A percentile compares a stretch with the other conserved stretches of the same genome.
Conservation (phyloP, 768 basidiomycete species). For the Pulveroboletus ravenelii region DNA sequence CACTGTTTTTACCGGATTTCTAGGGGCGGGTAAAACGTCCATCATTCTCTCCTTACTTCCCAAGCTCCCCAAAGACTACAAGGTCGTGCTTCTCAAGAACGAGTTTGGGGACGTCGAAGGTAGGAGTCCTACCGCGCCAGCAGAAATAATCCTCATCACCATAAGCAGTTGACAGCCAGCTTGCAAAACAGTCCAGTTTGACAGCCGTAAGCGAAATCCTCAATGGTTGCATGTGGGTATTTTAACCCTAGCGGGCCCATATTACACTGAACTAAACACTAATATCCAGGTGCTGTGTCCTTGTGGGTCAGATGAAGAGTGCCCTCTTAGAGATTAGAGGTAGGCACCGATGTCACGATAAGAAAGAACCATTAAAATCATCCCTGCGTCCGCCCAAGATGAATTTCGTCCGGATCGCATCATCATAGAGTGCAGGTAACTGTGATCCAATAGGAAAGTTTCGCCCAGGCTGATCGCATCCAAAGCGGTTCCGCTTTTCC, state of each 20-base stretch:
- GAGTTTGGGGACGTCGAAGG: conserved; percentile 95
- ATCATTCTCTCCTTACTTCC: conserved; percentile 81
- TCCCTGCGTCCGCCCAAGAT: conserved; percentile 41
- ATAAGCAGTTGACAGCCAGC: conserved; percentile 78
- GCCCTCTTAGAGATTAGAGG: conserved; percentile 86
- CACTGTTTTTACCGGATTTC: conserved; percentile 94
- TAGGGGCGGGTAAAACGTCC: conserved; percentile 77
- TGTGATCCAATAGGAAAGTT: background rate
- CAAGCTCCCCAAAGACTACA: conserved; percentile 80
- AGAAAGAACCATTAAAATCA: background rate
- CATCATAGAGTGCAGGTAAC: conserved; percentile 92
- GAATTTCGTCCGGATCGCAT: conserved; percentile 85
- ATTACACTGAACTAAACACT: background rate
- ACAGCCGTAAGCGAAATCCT: conserved; percentile 89
- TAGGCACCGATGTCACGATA: conserved; percentile 24
- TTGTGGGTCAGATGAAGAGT: conserved; percentile 92
- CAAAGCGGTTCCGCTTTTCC: conserved; percentile 89
- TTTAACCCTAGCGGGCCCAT: background rate
- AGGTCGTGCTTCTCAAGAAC: conserved; percentile 89
- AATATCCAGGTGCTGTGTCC: conserved; percentile 73
- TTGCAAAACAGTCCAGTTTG: conserved; percentile 79
- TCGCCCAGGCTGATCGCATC: conserved; percentile 1
- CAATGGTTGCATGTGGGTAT: conserved; percentile 85
- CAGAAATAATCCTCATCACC: conserved; percentile 1
- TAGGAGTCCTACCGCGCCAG: conserved; percentile 21